These are phyloP conservation scores for Ogataea saltuana DNA, from an alignment of 805 yeast species.

Conservation along the genomic window DNA sequence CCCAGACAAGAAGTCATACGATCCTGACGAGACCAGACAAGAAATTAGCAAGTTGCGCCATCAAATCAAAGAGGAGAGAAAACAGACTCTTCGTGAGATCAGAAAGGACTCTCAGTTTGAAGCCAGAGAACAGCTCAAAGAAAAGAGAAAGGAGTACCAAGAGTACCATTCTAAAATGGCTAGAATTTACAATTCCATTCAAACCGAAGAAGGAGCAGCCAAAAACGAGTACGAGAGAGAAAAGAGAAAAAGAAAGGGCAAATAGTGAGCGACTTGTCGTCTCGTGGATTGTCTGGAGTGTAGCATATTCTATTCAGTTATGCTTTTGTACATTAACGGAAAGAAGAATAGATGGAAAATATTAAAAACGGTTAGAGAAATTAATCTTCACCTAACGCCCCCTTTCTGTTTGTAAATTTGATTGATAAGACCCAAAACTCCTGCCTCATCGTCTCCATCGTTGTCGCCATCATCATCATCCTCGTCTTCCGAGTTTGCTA, in stretches of 20 bases:
- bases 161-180: constrained; percentile 92
- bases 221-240: constrained; percentile 91
- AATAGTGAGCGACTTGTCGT: constrained; percentile 19
- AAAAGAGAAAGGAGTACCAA: constrained; percentile 70
- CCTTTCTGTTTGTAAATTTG: constrained; percentile 66
- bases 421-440: constrained; percentile 74
- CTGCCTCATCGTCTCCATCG: constrained; percentile 31
- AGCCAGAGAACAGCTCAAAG: constrained; percentile 80
- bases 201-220: constrained; percentile 93
- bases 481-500: constrained; percentile 3
- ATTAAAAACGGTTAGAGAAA: neutral
- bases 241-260: constrained; percentile 60
- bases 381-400: constrained; percentile 13
- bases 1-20: constrained; percentile 92
- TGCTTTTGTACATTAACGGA: no score
- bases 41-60: constrained; percentile 82
- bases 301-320: no score
- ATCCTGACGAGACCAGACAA: constrained; percentile 75
- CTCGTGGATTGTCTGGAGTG: no score
- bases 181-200: constrained; percentile 78
- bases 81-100: constrained; percentile 82
- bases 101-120: constrained; percentile 86
- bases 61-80: constrained; percentile 88
- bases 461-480: constrained; percentile 34
- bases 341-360: neutral